Base-by-base conservation (phyloP, 805 yeast species). In the Wickerhamomyces xylosicus region DNA sequence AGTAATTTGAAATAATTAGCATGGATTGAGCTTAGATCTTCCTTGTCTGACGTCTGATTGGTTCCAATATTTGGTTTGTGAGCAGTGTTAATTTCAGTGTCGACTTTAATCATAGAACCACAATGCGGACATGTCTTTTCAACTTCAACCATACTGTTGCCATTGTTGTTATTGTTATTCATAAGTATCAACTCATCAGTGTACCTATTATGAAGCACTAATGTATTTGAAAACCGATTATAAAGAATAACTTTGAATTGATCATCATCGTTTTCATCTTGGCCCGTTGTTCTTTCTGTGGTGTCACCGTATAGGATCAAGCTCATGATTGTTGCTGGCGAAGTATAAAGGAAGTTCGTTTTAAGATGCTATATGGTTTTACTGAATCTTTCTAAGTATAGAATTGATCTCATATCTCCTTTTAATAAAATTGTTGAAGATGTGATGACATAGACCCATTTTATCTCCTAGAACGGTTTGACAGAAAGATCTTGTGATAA, bases 51-150 rank as follows among this genome's bases (percentile, higher is more conserved):
- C 25, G 25, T 21, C 25, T 21, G 25, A 21, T 6, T 7, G 25
- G 10, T 6, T 21, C 25, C 25, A 21, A 21, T n/a, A n/a, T n/a
- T n/a, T n/a, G n/a, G n/a, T n/a, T n/a, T n/a, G n/a, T 13, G 29
- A 9, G 8, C 29, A 11, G 29, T 25, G 29, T 25, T 25, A 13
- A 25, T 13, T n/a, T 25, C 13, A 4, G 29, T 25, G 5, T 25
- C 13, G 9, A 25, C 29, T 25, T 25, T 25, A n/a, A 25, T 7
- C 8, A 10, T 25, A n/a, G 29, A 25, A 25, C 37, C 37, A 17
- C 37, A 34, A 15, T 34, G 37, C 2, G 37, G 37, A 11, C 37
- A 34, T 18, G 16, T 33, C 16, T n/a, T 19, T n/a, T 14, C 27
- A 16, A 14, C 4, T 16, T 21, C 31, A 15, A 17, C 4, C 18